Evolutionary conservation across 2,329 filamentous ascomycete species (phyloP).

Genomic region (Chaetomiaceae sp.): DNA sequence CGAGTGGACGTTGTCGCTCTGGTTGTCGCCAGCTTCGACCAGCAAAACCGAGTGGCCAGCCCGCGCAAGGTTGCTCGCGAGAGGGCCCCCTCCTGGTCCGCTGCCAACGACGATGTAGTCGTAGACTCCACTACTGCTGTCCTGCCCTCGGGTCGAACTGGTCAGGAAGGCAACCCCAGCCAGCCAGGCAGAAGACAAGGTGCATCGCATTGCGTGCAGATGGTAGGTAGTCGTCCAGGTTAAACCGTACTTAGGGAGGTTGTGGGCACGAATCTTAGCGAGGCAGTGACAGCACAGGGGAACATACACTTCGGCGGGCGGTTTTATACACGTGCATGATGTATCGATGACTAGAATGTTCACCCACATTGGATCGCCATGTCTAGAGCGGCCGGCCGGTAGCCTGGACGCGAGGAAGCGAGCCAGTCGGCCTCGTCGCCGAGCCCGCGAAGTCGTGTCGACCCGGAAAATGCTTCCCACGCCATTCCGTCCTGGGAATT

Average conservation of each 20-base stretch:
- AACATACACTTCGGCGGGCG: too few relatives aligned
- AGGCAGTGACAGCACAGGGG: too few relatives aligned
- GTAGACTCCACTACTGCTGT: constrained; percentile 15
- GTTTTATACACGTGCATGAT: too few relatives aligned
- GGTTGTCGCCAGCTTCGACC: constrained; percentile 49
- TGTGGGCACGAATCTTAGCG: too few relatives aligned
- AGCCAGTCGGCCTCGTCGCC: background rate
- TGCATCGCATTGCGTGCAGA: background rate
- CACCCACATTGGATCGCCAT: too few relatives aligned
- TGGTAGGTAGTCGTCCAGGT: too few relatives aligned
- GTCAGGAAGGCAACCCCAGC: background rate
- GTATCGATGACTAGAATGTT: too few relatives aligned
- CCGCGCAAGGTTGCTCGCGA: constrained; percentile 45
- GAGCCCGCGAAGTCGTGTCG: background rate
- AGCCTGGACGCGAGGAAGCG: too few relatives aligned
- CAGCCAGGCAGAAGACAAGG: background rate
- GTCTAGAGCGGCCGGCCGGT: too few relatives aligned
- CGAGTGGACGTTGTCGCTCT: constrained; percentile 37
- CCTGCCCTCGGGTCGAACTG: background rate
- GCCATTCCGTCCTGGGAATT: background rate
- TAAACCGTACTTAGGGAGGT: too few relatives aligned
- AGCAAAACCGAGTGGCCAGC: constrained; percentile 47
- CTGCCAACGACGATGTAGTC: constrained; percentile 52
- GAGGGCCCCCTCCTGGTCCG: constrained; percentile 45
- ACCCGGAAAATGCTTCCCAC: background rate